Conservation (phyloP, 2,329 filamentous ascomycete species). For the Apiospora sp. region DNA sequence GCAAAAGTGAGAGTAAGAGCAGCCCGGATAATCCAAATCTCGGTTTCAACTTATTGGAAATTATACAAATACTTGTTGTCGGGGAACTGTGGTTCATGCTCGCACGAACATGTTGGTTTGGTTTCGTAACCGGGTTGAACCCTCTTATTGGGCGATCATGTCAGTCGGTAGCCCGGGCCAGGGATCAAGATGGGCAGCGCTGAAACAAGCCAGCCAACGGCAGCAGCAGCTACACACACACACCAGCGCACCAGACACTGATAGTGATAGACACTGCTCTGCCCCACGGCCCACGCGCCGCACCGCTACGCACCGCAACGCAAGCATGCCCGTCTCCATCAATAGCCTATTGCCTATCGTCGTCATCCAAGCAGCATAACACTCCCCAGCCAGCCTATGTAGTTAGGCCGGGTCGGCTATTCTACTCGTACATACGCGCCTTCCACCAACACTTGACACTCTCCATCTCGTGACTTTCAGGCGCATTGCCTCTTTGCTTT, state of each 20-base stretch:
- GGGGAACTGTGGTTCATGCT: neutral
- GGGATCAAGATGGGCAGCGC: constrained; percentile 3
- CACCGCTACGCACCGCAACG: neutral
- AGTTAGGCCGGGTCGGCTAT: constrained; percentile 17
- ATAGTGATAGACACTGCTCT: constrained; percentile 3
- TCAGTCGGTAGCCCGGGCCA: constrained; percentile 9
- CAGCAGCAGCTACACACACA: neutral
- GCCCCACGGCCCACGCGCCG: constrained; percentile 7
- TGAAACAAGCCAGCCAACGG: constrained; percentile 16
- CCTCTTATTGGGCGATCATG: constrained; percentile 18
- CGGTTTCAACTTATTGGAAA: neutral
- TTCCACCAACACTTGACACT: neutral
- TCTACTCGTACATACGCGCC: constrained; percentile 16
- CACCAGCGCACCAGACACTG: neutral
- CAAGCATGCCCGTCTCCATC: neutral
- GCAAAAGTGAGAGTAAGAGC: neutral
- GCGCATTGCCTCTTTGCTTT: neutral
- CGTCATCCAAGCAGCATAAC: constrained; percentile 4
- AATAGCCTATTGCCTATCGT: neutral
- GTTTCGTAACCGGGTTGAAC: constrained; percentile 2
- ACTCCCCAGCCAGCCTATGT: neutral
- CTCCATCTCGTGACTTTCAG: constrained; percentile 12
- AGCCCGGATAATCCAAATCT: neutral
- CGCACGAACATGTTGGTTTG: neutral
- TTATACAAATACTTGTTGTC: neutral